Conservation (phyloP, 495 filamentous ascomycete species). For the Xylaria sp. region DNA sequence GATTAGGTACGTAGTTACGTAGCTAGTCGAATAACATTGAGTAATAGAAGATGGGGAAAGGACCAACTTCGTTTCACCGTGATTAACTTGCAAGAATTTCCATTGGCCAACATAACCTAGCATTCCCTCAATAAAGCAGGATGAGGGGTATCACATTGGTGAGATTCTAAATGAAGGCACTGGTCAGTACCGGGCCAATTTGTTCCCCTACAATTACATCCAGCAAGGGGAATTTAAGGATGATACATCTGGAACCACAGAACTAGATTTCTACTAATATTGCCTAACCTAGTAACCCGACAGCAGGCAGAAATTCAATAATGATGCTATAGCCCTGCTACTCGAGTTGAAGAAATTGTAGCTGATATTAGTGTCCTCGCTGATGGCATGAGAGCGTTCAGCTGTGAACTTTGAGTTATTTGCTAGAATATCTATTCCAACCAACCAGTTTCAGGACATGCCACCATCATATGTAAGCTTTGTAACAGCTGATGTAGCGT, state of each 20-base stretch:
- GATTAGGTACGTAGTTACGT: neutral
- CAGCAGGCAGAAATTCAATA: neutral
- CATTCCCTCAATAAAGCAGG: neutral
- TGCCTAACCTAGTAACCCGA: no score
- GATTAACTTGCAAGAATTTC: neutral
- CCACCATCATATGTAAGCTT: conserved; percentile 1
- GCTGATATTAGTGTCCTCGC: neutral
- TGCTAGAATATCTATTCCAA: neutral
- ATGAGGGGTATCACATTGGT: neutral
- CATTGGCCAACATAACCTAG: neutral
- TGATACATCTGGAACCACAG: neutral
- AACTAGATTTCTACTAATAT: neutral
- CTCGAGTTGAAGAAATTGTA: neutral
- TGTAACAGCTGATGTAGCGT: conserved; percentile 13
- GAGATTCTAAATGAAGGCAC: neutral
- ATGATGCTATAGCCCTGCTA: neutral
- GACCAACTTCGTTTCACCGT: neutral
- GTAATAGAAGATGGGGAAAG: neutral
- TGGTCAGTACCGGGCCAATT: neutral
- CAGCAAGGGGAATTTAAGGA: neutral
- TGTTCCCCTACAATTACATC: neutral
- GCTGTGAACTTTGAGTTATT: neutral
- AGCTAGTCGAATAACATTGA: neutral
- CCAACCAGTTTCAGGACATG: neutral
- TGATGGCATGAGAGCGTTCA: neutral